Evolutionary conservation across 176 grass and related monocot genomes (phyloP), one percentile per base, ranked within the genome.

Genomic region (Stipa capillata): DNA sequence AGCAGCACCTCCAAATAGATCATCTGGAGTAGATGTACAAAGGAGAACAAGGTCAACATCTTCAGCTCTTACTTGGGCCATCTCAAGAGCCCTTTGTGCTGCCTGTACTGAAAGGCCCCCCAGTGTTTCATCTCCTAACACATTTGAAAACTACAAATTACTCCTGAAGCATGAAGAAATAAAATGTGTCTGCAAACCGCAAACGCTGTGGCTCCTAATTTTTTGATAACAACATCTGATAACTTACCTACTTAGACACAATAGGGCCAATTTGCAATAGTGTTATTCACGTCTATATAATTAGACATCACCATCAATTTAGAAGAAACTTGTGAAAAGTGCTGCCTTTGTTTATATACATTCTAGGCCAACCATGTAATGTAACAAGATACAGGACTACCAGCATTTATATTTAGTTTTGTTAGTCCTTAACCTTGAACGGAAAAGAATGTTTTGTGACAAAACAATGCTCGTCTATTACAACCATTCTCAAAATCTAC

Each of bases 11-110:
- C 95, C 95, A 74, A 98, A 98, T 51, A 94, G 84, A 86, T 98
- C 95, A 59, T 94, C 90, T 49, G 92, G 95, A 78, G 95, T 94
- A 73, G 90, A 94, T 89, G 95, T 94, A 64, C 95, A 98, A 43
- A 94, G 58, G 23, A 94, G 33, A 73, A 94, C 81, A 61, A 93
- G 10, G 52, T 98, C 85, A 73, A 98, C 87, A 76, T 90, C 87
- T 53, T 94, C 88, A 65, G 89, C 67, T 36, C 87, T 89, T 76
- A 98, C 90, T 89, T 94, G 73, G 42, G 95, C 92, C 95, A 98
- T 94, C 82, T 98, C 82, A 87, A 98, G 87, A 53, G 95, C 95
- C 80, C 69, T 87, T 63, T 85, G 89, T 81, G 83, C 92, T 67
- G 95, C 95, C 33, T 93, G 85, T 44, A 89, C 73, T 67, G 95